These are phyloP conservation scores for Tuber calosporum DNA, from an alignment of 495 filamentous ascomycete species.

Conservation along the genomic window DNA sequence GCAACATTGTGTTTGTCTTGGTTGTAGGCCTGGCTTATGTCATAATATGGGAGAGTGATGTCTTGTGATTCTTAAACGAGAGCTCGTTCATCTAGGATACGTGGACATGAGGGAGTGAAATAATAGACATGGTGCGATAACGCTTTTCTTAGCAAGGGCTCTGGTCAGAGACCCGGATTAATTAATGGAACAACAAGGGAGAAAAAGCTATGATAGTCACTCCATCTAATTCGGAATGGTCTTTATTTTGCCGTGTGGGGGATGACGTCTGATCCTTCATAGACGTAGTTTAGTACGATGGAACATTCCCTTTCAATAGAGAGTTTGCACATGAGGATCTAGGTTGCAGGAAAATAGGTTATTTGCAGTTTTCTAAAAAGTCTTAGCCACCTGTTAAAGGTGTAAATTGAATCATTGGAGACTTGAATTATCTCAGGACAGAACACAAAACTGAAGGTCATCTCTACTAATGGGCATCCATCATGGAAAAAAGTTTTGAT, in stretches of 20 bases:
- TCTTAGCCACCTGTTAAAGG: too few species aligned
- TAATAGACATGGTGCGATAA: background rate
- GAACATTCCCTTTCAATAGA: too few species aligned
- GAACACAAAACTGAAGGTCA: too few species aligned
- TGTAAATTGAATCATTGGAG: too few species aligned
- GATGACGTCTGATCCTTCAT: slow-evolving; percentile 15
- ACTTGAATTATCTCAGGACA: too few species aligned
- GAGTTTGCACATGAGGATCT: too few species aligned
- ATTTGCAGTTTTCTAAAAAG: too few species aligned
- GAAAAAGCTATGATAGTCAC: background rate
- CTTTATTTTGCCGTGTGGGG: background rate
- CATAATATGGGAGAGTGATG: background rate
- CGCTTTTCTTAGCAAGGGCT: background rate
- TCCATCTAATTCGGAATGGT: background rate
- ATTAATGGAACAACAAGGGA: background rate
- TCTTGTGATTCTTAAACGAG: background rate
- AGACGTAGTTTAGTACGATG: too few species aligned
- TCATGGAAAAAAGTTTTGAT: too few species aligned
- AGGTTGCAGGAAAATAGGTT: too few species aligned
- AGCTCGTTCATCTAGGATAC: background rate
- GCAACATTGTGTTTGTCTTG: background rate
- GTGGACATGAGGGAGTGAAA: background rate
- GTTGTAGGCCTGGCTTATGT: background rate
- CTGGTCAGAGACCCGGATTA: background rate
- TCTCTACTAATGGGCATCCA: too few species aligned